phyloP scores from a whole-genome alignment of 371 early-diverging fungal genomes.

The Mortierella sp. region DNA sequence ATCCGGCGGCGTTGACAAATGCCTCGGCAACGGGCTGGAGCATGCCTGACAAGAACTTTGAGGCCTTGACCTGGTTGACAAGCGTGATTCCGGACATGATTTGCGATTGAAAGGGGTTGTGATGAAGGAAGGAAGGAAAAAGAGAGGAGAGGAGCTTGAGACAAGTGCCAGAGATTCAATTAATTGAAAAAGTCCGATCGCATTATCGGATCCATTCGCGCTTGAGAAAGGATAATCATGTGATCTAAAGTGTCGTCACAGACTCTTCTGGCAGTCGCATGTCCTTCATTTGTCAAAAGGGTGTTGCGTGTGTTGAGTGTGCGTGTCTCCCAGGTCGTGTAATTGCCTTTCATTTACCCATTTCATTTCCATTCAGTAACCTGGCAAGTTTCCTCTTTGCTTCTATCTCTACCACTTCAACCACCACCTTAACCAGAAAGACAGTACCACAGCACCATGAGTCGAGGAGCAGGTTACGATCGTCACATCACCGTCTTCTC shows the following conservation, averaged over 20 bases:
- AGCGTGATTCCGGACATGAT: constrained; percentile 58
- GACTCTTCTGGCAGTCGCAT: background rate
- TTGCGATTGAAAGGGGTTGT: constrained; percentile 5
- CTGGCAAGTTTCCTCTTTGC: background rate
- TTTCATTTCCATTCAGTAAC: background rate
- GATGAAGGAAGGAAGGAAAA: constrained; percentile 11
- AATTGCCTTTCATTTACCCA: background rate
- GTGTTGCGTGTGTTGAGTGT: constrained; percentile 8
- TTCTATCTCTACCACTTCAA: constrained; percentile 3
- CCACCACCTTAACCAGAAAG: constrained; percentile 3
- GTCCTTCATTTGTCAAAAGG: background rate
- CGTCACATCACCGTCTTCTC: constrained; percentile 99
- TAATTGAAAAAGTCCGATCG: background rate
- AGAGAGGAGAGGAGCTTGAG: constrained; percentile 1
- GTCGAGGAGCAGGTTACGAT: constrained; percentile 91
- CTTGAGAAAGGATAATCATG: background rate
- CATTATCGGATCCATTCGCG: constrained; percentile 2
- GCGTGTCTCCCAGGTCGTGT: constrained; percentile 1
- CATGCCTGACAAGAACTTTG: constrained; percentile 71
- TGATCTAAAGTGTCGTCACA: constrained; percentile 2
- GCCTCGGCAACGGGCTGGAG: constrained; percentile 79
- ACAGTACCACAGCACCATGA: constrained; percentile 33
- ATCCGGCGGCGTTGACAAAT: constrained; percentile 83
- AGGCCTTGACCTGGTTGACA: constrained; percentile 68
- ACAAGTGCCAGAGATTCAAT: too few relatives aligned